Evolutionary conservation across 768 basidiomycete species (phyloP).

Genomic region (Tephrocybe sp.): DNA sequence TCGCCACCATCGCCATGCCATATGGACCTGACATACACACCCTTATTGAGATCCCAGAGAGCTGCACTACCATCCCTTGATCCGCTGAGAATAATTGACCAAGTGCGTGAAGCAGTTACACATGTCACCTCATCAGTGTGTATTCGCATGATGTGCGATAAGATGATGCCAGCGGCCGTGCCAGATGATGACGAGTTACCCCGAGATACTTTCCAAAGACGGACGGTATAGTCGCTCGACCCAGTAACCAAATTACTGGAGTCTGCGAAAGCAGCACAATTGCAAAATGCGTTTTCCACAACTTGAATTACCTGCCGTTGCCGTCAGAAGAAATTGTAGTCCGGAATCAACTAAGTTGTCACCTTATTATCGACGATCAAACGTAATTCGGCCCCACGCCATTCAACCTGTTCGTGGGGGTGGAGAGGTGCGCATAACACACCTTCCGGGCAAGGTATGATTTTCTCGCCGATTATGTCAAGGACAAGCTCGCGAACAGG

Average conservation of each 20-base stretch:
- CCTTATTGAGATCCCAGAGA: constrained; percentile 88
- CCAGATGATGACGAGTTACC: constrained; percentile 26
- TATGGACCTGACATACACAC: constrained; percentile 77
- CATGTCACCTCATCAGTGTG: constrained; percentile 70
- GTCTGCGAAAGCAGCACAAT: constrained; percentile 80
- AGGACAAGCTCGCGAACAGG: constrained; percentile 52
- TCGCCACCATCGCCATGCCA: constrained; percentile 57
- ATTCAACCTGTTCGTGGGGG: constrained; percentile 70
- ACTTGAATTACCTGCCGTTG: constrained; percentile 63
- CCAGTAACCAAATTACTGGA: constrained; percentile 74
- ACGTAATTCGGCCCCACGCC: constrained; percentile 64
- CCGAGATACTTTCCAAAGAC: constrained; percentile 71
- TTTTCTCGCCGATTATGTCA: constrained; percentile 58
- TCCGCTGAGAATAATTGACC: constrained; percentile 84
- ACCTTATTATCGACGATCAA: constrained; percentile 66
- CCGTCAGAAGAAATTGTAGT: background rate
- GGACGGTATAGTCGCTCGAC: constrained; percentile 76
- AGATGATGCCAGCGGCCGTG: constrained; percentile 30
- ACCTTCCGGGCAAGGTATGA: constrained; percentile 63
- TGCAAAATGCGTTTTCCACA: constrained; percentile 70
- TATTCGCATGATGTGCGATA: constrained; percentile 78
- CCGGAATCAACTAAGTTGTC: background rate
- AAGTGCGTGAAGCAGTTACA: constrained; percentile 72
- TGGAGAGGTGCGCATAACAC: constrained; percentile 56
- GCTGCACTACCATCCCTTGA: constrained; percentile 85